Evolutionary conservation across 2,329 filamentous ascomycete species (phyloP).

Genomic region (Mollisia scopiformis): DNA sequence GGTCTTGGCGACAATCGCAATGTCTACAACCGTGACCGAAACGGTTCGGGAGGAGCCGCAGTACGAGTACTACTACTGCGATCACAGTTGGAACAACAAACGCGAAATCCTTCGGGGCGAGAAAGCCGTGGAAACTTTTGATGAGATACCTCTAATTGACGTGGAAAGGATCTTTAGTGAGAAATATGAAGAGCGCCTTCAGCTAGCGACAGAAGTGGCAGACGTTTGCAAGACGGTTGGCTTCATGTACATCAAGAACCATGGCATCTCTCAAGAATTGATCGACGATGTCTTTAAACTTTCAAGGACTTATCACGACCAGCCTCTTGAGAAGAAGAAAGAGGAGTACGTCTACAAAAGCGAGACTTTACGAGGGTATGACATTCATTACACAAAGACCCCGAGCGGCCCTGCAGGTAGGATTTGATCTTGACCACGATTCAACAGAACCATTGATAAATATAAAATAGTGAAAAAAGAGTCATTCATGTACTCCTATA

Average conservation of each 20-base stretch:
- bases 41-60: background rate
- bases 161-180: background rate
- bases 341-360: background rate
- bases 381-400: background rate
- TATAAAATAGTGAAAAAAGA: background rate
- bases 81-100: background rate
- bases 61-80: background rate
- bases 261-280: background rate
- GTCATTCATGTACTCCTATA: background rate
- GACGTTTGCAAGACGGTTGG: background rate
- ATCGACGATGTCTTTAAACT: background rate
- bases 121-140: background rate
- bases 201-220: background rate
- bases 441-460: background rate
- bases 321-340: background rate
- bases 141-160: background rate
- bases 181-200: background rate
- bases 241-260: background rate
- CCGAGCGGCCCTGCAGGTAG: background rate
- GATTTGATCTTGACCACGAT: background rate
- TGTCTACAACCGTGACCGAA: background rate
- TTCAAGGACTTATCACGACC: background rate
- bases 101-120: background rate
- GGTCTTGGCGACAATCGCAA: too few relatives aligned
- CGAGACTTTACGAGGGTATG: background rate